Evolutionary conservation across 768 basidiomycete genomes (phyloP).

Genomic region (Galerina sulciceps): DNA sequence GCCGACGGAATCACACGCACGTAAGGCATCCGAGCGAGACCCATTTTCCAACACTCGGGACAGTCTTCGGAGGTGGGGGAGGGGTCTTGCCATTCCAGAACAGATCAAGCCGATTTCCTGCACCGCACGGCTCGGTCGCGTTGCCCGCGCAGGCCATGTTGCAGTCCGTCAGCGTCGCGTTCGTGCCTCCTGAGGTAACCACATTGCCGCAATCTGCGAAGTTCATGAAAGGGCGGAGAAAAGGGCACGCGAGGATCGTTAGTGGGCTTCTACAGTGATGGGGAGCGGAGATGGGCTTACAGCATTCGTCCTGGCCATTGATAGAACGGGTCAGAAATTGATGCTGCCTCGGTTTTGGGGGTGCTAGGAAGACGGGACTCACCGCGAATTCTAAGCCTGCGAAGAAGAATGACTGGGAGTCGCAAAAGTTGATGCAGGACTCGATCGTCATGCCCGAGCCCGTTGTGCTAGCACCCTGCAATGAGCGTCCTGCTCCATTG

Average conservation of each 20-base stretch:
- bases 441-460: slow-evolving; percentile 64
- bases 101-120: slow-evolving; percentile 59
- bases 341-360: background rate
- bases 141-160: slow-evolving; percentile 66
- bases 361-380: slow-evolving; percentile 7
- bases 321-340: too few species aligned
- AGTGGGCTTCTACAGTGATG: background rate
- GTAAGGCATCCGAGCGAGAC: slow-evolving; percentile 75
- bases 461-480: slow-evolving; percentile 49
- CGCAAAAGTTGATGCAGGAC: slow-evolving; percentile 52
- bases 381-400: slow-evolving; percentile 70
- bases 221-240: background rate
- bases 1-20: slow-evolving; percentile 37
- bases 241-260: background rate
- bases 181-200: slow-evolving; percentile 49
- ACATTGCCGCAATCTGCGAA: slow-evolving; percentile 65
- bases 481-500: slow-evolving; percentile 58
- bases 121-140: slow-evolving; percentile 62
- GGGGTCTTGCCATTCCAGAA: slow-evolving; percentile 66
- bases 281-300: slow-evolving; percentile 24
- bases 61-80: slow-evolving; percentile 56
- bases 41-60: slow-evolving; percentile 65
- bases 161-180: slow-evolving; percentile 56
- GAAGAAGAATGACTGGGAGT: slow-evolving; percentile 53
- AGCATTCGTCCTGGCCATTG: slow-evolving; percentile 30